Conservation (phyloP, 768 basidiomycete genomes). For the Pisolithus sp. region DNA sequence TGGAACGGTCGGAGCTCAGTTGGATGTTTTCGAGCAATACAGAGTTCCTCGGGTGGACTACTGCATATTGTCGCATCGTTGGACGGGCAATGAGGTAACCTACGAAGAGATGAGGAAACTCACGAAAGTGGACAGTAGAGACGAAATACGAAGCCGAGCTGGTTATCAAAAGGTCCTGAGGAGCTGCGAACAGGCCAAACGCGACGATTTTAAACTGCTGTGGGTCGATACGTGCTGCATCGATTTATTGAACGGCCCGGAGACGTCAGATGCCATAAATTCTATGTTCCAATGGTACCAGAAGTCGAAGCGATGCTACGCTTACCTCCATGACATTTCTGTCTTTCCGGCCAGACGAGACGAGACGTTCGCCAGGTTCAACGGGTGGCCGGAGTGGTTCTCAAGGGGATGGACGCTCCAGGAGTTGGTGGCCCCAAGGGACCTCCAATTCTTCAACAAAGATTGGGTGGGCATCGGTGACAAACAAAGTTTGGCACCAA, state of each 20-base stretch:
- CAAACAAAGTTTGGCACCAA: not conserved
- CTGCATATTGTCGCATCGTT: constrained; percentile 1
- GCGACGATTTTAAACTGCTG: constrained; percentile 3
- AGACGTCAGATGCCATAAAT: constrained; percentile 11
- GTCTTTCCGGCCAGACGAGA: not conserved
- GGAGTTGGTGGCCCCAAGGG: constrained; percentile 12
- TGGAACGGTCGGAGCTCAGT: no score
- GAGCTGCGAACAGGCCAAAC: constrained; percentile 1
- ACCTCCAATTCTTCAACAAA: constrained; percentile 9
- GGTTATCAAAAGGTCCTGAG: constrained; percentile 2
- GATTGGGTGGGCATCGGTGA: constrained; percentile 6
- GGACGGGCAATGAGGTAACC: not conserved
- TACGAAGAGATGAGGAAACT: not conserved
- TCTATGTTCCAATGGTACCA: constrained; percentile 18
- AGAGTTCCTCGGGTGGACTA: not conserved
- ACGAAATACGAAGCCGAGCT: not conserved
- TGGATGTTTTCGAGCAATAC: no score
- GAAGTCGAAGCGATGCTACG: constrained; percentile 10
- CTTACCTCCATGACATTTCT: constrained; percentile 9
- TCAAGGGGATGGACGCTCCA: constrained; percentile 10
- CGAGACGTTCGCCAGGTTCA: not conserved
- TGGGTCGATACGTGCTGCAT: constrained; percentile 17
- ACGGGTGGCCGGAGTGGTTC: constrained; percentile 11
- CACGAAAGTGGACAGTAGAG: not conserved
- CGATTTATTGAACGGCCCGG: constrained; percentile 16